Base-by-base conservation (phyloP, 2,329 filamentous ascomycete species). In the Fusarium armeniacum region DNA sequence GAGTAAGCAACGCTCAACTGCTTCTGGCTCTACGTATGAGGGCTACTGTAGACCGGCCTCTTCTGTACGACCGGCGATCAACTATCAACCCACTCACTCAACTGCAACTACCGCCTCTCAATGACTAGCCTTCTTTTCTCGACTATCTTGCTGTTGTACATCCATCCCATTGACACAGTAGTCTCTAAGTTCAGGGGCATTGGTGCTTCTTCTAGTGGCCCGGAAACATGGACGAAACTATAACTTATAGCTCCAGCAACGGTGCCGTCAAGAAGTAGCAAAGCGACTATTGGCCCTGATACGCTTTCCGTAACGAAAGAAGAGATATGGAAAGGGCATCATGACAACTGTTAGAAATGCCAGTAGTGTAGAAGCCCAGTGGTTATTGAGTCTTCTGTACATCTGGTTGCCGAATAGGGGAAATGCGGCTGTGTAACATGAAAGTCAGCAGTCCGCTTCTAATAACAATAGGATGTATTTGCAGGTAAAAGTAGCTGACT, bases 371-470 rank as follows among this genome's bases (percentile, higher is more conserved):
- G 87, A 86, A 10, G 88, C 89, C 91, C 92, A 94, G 65, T 90
- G 87, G 62, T 90, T 87, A 18, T 91, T 92, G 26, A 94, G 83
- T 28, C 81, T 84, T 11, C 86, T 77, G 75, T 93, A 95, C 89
- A 94, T 88, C 70, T 90, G 90, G 30, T 88, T 85, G 18, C 91
- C 91, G 77, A 94, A 94, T 4, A 94, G 81, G 16, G 92, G 91
- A 72, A 94, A 94, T 5, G 89, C 87, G 54, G 93, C 93, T 88
- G 67, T 24, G 35, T 46, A 32, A 57, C n/a, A 16, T 47, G 35
- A 33, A 26, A 4, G 15, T 55, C 26, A 22, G 33, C 35, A 10
- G 18, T 60, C 41, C 54, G 32, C 20, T 47, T 38, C 33, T 54
- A 40, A 45, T 49, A 33, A 30, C 36, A 44, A 32, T 28, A 28